Percentiles rank a stretch among this genome's conserved stretches.
phyloP scores from a whole-genome alignment of 768 basidiomycete genomes.

The Kwoniella dejecticola region DNA sequence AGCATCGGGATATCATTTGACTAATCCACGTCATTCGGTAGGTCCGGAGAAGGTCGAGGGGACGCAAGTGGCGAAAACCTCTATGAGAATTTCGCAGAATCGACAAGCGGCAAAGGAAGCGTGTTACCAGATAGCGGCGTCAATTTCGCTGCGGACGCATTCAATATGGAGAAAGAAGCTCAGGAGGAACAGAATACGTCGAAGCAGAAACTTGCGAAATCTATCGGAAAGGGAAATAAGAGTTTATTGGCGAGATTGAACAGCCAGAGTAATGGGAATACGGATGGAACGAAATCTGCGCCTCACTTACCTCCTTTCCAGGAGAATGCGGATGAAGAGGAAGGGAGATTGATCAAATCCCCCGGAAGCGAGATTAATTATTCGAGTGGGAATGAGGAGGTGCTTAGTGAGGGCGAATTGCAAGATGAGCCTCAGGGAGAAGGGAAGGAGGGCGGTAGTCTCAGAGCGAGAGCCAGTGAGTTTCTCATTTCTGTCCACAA shows the following conservation, averaged over 20 bases:
- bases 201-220: constrained; percentile 29
- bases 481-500: neutral
- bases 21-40: constrained; percentile 12
- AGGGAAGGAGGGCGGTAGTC: constrained; percentile 10
- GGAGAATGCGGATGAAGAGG: constrained; percentile 58
- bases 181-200: constrained; percentile 46
- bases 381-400: constrained; percentile 60
- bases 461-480: constrained; percentile 32
- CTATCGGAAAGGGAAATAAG: too few species aligned
- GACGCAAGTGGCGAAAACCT: constrained; percentile 53
- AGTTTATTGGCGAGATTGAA: too few species aligned
- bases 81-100: constrained; percentile 57
- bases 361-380: constrained; percentile 17
- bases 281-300: constrained; percentile 31
- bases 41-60: constrained; percentile 54
- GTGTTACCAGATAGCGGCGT: constrained; percentile 44
- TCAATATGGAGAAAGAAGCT: constrained; percentile 48
- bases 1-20: too few species aligned
- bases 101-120: constrained; percentile 51
- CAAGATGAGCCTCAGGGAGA: constrained; percentile 1
- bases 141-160: constrained; percentile 41
- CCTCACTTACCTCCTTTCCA: constrained; percentile 14
- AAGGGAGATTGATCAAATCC: constrained; percentile 49
- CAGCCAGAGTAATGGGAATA: too few species aligned
- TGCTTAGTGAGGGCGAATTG: constrained; percentile 12